These are phyloP conservation scores for Pyronema omphalodes DNA, from an alignment of 495 filamentous ascomycete genomes.

Conservation along the genomic window DNA sequence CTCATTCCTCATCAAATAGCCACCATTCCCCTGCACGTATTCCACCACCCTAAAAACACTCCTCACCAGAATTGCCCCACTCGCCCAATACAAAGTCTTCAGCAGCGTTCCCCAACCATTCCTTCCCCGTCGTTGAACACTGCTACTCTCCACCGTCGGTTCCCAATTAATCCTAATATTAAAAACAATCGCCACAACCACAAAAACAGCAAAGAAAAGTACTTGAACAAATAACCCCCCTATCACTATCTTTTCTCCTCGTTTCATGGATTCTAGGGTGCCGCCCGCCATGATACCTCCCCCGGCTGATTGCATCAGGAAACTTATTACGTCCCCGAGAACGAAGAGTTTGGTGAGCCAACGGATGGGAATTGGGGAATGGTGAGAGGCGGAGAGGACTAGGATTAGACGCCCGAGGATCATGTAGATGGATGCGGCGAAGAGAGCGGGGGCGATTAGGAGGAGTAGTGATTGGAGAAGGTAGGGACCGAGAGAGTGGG, in stretches of 20 bases:
- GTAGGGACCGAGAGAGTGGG: conserved; percentile 27
- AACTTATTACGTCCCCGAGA: conserved; percentile 28
- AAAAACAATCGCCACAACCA: conserved; percentile 30
- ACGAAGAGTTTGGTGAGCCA: conserved; percentile 36
- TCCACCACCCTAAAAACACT: conserved; percentile 44
- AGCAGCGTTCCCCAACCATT: conserved; percentile 36
- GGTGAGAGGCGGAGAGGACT: conserved; percentile 25
- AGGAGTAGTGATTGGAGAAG: conserved; percentile 32
- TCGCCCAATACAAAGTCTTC: conserved; percentile 34
- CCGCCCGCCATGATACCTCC: conserved; percentile 25
- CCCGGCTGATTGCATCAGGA: conserved; percentile 27
- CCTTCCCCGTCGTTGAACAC: not conserved
- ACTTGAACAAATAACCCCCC: conserved; percentile 33
- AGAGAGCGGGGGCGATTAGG: conserved; percentile 34
- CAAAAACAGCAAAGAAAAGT: conserved; percentile 36
- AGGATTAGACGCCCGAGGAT: conserved; percentile 32
- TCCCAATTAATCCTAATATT: conserved; percentile 6
- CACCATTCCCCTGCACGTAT: conserved; percentile 38
- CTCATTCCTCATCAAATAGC: conserved; percentile 35
- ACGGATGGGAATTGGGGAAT: conserved; percentile 25
- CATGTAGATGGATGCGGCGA: conserved; percentile 41
- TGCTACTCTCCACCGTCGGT: not conserved
- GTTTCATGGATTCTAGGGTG: conserved; percentile 12
- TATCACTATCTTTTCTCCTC: conserved; percentile 31
- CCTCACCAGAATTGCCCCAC: conserved; percentile 40